Base-by-base conservation (phyloP, 345 rosid species). In the Nephelium lappaceum region DNA sequence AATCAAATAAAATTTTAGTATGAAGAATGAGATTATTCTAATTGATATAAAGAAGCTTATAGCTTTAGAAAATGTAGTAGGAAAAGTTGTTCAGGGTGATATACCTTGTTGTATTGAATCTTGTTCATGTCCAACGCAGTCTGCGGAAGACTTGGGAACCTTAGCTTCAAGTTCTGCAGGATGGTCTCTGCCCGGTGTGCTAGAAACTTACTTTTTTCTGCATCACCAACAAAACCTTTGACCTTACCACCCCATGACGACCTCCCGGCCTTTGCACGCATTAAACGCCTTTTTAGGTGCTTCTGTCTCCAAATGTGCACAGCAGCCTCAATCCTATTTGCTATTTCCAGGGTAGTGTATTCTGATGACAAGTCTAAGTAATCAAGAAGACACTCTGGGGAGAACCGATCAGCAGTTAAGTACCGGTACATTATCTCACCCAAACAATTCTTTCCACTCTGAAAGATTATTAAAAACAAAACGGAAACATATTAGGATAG, bases 281-380 rank as follows among this genome's bases (percentile, higher is more conserved):
- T 45, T 10, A 53, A 47, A 19, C 39, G 78, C 42, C 67, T 84
- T 41, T 60, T 77, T 70, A 71, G 78, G 81, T 71, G 64, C 66
- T 84, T 87, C 38, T 83, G 81, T 57, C 83, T 83, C 89, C 87
- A 87, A 12, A 82, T 87, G 77, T 84, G 82, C 81, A 84, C 82
- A 1, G 89, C 84, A 66, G 83, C 86, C 67, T 87, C 89, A 14
- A 87, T 79, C 71, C 79, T 71, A 73, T 87, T 85, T 27, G 86
- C 87, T 11, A 83, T 82, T 81, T 87, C 89, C 2, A 83, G 80
- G 42, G 86, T 85, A 49, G 86, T 79, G 61, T 84, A 84, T 64
- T 87, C 89, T 49, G 89, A 84, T 77, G 83, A 77, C 61, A 83
- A 21, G 75, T 74, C 80, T 41, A 87, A 79, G 81, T 72, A 77